Base-by-base conservation (phyloP, 805 yeast genomes). In the Barnettozyma siamensis region DNA sequence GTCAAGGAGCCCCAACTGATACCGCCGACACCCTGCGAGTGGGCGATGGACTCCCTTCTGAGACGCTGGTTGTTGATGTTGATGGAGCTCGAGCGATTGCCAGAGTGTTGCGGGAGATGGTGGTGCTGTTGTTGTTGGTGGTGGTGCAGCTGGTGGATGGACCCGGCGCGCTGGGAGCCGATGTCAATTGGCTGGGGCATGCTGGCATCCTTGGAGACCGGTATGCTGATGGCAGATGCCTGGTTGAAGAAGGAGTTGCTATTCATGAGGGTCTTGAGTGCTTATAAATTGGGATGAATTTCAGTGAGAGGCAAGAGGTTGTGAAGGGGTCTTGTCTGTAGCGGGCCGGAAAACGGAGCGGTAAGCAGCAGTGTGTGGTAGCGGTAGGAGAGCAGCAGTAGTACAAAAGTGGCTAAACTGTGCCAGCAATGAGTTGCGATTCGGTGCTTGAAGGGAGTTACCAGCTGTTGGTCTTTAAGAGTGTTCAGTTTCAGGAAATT, bases 11-110 rank as follows among this genome's bases (percentile, higher is more conserved):
- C 98, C 96, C 97, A 91, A 8, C 95, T 83, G 27, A 91, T 85
- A 35, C 98, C 99, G 33, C 98, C 98, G 82, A 93, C 86, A 10
- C 98, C 98, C 60, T 88, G 96, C 2, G 96, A 83, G 60, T 91
- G 98, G 24, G 97, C 96, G 44, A 93, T 79, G 43, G 89, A 80
- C 55, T 91, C 98, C 49, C 97, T 72, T 57, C 95, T 76, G 48
- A 88, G 75, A 35, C 44, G 47, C 48, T 79, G 62, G n/a, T 69
- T 55, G 46, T 48, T 53, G 34, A 54, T 54, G 44, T 51, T 54
- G 38, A 53, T 49, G 3, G 55, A 45, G 40, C 48, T 52, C 9
- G 50, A 38, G 21, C 42, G 45, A 44, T 41, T 46, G 27, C 27
- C 46, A 7, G 28, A 15, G 13, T 32, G 35, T 5, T 27, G 32